Base-by-base conservation (phyloP, 2,329 filamentous ascomycete genomes). In the Penicillium carneum region DNA sequence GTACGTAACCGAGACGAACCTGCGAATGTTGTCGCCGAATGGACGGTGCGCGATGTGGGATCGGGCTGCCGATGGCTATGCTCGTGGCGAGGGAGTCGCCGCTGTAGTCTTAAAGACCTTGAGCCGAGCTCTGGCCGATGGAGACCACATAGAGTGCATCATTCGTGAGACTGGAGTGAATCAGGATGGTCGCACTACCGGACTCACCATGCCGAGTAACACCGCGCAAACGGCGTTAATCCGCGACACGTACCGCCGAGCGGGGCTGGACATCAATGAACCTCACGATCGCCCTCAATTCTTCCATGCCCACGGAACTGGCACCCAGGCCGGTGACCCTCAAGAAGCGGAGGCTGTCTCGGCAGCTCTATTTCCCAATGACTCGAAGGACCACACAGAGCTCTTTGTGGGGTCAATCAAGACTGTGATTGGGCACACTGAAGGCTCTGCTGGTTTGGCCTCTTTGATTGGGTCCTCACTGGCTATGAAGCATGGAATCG, bases 1-100 rank as follows among this genome's bases (percentile, higher is more conserved):
- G 23, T 26, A 26, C 23, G 23, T 48, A 2, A 12, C 26, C 14
- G 54, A 57, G 12, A 9, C 34, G 1, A 50, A 42, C n/a, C 39
- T 57, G 2, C 18, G 14, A 0, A 57, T 57, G 55, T 9, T 58
- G 0, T 58, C 55, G 0, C 45, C 54, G 0, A 12, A 3, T 5
- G 14, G 14, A 2, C 2, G 55, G 3, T 43, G 23, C 23, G 2
- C 26, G 38, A 58, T 58, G 55, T 51, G 57, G 57, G 53, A 62
- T 33, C 5, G 0, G 0, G 5, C 4, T 0, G 59, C 47, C 1
- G 23, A 62, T 16, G 59, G 53, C 0, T 62, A 62, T 38, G 59
- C 48, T 8, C 53, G 53, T 10, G 59, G 59, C 0, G 59, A 62
- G 0, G 59, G 59, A 0, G 1, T 52, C 6, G 42, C 42, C 0